Evolutionary conservation across 2,329 filamentous ascomycete species (phyloP), one percentile per base, ranked within the genome.

Genomic region (Fusarium compactum): DNA sequence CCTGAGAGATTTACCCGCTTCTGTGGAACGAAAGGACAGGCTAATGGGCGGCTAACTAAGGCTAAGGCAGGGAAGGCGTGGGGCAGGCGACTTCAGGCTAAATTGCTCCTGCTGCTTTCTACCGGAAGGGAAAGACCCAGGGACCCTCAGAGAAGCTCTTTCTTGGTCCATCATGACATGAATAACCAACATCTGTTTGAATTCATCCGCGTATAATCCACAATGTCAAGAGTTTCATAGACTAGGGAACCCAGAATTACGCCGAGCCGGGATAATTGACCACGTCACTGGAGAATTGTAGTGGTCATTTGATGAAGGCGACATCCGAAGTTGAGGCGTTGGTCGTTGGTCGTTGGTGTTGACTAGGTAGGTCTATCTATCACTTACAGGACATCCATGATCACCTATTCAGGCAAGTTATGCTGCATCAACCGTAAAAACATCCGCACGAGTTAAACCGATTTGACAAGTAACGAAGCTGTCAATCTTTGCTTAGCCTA

Each of bases 351-450:
- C 30, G 32, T 18, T n/a, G n/a, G n/a, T n/a, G n/a, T n/a, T 34
- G 8, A 18, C 32, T 34, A 34, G 15, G 32, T 18, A 38, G 32
- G 34, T n/a, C 22, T 44, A 22, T 22, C 14, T 44, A 44, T 44
- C 41, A 44, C 9, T 44, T 44, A 24, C 9, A 16, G 22, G 22
- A 44, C 22, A 44, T 38, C 34, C 34, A 24, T 44, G 22, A 24
- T 24, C 41, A 32, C 20, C 20, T 20, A 24, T 48, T 52, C 32
- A 52, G 50, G 50, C 50, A 52, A 52, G 32, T 53, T 38, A 41
- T 18, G 20, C 22, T 52, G 73, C 73, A 71, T 73, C 70, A 76
- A 76, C 74, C 74, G 73, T 67, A 68, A 68, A 63, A 40, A 41
- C 47, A 63, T 45, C 61, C 44, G 41, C 38, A 11, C 45, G 60